Conservation (phyloP, 2,329 filamentous ascomycete species). For the Hypoxylon sp. region DNA sequence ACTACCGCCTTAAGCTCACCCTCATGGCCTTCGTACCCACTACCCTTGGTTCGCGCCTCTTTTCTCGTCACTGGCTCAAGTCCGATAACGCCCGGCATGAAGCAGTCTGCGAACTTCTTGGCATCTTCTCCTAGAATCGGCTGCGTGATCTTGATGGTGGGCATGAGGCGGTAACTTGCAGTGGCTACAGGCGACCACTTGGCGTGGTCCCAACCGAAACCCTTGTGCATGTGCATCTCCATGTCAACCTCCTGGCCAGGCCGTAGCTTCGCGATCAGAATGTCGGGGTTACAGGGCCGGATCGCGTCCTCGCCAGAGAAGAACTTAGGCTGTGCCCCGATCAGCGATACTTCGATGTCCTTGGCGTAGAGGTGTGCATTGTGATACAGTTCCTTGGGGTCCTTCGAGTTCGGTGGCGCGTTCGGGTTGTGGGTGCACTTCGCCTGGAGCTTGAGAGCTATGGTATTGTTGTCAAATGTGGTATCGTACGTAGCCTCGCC, state of each 20-base stretch:
- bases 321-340: constrained; percentile 78
- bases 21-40: constrained; percentile 79
- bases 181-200: constrained; percentile 98
- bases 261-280: constrained; percentile 92
- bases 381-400: constrained; percentile 87
- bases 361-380: constrained; percentile 86
- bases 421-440: constrained; percentile 85
- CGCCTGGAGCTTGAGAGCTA: constrained; percentile 82
- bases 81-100: constrained; percentile 88
- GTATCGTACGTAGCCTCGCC: constrained; percentile 73
- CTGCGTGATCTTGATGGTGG: constrained; percentile 84
- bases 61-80: constrained; percentile 78
- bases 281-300: constrained; percentile 87
- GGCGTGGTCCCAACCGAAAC: constrained; percentile 92
- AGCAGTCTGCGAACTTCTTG: constrained; percentile 90
- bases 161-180: constrained; percentile 91
- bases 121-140: constrained; percentile 92
- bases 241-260: constrained; percentile 90
- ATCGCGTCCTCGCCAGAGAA: constrained; percentile 80
- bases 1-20: constrained; percentile 93
- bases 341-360: constrained; percentile 82
- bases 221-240: constrained; percentile 94
- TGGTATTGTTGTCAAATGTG: constrained; percentile 86
- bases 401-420: constrained; percentile 79
- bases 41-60: constrained; percentile 73